These are phyloP conservation scores for Colletotrichum sp. DNA, from an alignment of 2,329 filamentous ascomycete genomes.

Conservation along the genomic window DNA sequence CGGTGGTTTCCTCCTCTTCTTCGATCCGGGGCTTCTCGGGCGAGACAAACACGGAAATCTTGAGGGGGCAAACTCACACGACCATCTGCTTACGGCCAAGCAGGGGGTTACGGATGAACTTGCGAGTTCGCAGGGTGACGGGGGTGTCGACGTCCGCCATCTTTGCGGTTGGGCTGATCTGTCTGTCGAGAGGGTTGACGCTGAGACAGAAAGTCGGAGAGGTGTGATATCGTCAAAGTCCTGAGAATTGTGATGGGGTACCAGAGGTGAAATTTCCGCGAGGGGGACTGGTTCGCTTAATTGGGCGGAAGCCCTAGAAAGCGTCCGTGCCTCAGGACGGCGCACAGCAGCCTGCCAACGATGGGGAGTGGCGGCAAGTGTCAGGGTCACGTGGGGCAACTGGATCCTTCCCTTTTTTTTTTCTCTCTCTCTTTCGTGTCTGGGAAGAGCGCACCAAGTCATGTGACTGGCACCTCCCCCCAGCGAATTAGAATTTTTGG, in stretches of 20 bases:
- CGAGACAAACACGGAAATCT: neutral
- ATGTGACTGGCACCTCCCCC: neutral
- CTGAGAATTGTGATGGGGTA: conserved; percentile 15
- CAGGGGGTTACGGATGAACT: conserved; percentile 99
- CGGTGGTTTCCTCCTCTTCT: neutral
- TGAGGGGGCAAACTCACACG: conserved; percentile 74
- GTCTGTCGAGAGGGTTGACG: conserved; percentile 25
- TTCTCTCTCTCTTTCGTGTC: neutral
- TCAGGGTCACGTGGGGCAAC: neutral
- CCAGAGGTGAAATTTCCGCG: conserved; percentile 19
- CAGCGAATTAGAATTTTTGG: neutral
- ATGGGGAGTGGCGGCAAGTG: neutral
- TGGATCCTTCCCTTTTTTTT: neutral
- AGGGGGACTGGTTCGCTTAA: conserved; percentile 35
- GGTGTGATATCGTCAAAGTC: conserved; percentile 20
- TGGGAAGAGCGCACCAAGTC: neutral
- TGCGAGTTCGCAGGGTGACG: conserved; percentile 94
- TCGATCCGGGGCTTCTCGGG: neutral
- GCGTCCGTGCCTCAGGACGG: neutral
- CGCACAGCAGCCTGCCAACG: neutral
- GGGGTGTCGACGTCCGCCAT: conserved; percentile 86
- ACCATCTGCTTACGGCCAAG: conserved; percentile 99
- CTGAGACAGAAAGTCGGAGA: conserved; percentile 20
- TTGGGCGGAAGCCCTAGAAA: conserved; percentile 52
- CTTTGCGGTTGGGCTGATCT: conserved; percentile 58